phyloP scores from a whole-genome alignment of 495 filamentous ascomycete genomes.

The Jackrogersella multiformis region DNA sequence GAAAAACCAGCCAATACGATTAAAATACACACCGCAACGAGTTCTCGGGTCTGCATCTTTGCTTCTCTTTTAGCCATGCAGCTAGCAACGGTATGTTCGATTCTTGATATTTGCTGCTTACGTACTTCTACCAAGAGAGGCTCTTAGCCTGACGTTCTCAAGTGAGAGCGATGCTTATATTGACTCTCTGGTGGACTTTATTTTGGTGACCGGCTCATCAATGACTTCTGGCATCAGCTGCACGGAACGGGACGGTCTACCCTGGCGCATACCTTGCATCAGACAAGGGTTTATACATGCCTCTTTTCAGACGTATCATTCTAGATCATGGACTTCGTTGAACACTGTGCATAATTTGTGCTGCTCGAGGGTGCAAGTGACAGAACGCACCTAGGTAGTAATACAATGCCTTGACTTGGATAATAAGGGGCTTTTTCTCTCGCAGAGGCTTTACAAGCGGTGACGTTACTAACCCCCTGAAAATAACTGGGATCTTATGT shows the following conservation, averaged over 20 bases:
- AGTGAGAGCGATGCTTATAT: not conserved
- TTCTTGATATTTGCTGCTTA: not conserved
- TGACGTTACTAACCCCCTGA: conserved; percentile 10
- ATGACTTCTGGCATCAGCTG: not conserved
- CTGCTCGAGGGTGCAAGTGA: conserved; percentile 7
- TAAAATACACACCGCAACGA: not conserved
- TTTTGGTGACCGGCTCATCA: not conserved
- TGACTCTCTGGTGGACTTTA: not conserved
- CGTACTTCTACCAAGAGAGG: not conserved
- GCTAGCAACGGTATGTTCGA: not conserved
- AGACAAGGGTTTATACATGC: not conserved
- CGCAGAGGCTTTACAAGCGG: not conserved
- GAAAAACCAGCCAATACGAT: conserved; percentile 1
- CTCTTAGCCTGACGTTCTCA: not conserved
- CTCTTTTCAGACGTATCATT: conserved; percentile 9
- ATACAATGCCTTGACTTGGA: conserved; percentile 5
- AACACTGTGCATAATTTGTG: not conserved
- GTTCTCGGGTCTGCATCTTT: not conserved
- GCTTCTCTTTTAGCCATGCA: not conserved
- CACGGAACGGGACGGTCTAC: conserved; percentile 4
- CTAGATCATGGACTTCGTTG: not conserved
- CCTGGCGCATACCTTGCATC: not conserved
- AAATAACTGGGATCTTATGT: conserved; percentile 11
- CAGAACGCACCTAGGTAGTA: not conserved
- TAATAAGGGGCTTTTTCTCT: not conserved